Conservation (phyloP, 2,329 filamentous ascomycete species). For the Pseudocercospora fuligena region DNA sequence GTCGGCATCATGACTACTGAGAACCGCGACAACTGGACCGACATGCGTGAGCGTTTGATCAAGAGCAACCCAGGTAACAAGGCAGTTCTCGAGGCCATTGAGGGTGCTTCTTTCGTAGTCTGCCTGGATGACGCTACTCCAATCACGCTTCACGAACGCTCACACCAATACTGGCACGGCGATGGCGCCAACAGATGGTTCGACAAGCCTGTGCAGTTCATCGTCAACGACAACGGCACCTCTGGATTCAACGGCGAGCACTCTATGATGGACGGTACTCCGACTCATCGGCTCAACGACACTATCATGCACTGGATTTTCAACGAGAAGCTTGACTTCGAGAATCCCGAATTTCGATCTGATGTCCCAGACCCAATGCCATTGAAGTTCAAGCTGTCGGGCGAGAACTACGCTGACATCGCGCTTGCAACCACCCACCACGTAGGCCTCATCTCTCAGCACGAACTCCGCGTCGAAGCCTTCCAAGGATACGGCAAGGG, state of each 20-base stretch:
- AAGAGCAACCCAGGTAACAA: slow-evolving; percentile 79
- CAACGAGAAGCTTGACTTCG: slow-evolving; percentile 91
- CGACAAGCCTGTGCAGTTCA: slow-evolving; percentile 98
- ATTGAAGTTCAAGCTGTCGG: slow-evolving; percentile 77
- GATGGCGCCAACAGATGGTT: slow-evolving; percentile 96
- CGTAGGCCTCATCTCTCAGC: slow-evolving; percentile 76
- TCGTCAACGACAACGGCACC: slow-evolving; percentile 96
- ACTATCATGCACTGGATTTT: slow-evolving; percentile 91
- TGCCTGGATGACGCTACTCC: slow-evolving; percentile 11
- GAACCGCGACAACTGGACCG: slow-evolving; percentile 91
- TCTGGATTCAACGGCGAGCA: slow-evolving; percentile 98
- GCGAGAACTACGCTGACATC: slow-evolving; percentile 76
- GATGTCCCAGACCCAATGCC: slow-evolving; percentile 79
- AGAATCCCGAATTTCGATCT: slow-evolving; percentile 75
- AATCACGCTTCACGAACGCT: slow-evolving; percentile 57
- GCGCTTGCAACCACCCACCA: slow-evolving; percentile 80
- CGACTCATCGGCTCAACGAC: slow-evolving; percentile 95
- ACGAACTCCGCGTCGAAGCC: slow-evolving; percentile 90
- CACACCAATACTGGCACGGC: slow-evolving; percentile 97
- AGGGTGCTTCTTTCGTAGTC: slow-evolving; percentile 86
- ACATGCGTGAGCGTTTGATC: slow-evolving; percentile 75
- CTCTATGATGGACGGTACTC: slow-evolving; percentile 99
- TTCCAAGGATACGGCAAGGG: slow-evolving; percentile 98
- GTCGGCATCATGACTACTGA: slow-evolving; percentile 87
- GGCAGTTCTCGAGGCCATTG: slow-evolving; percentile 76